A percentile compares a stretch with the other conserved stretches of the same genome.
Conservation (phyloP, 2,329 filamentous ascomycete species). For the Hymenoscyphus linearis region DNA sequence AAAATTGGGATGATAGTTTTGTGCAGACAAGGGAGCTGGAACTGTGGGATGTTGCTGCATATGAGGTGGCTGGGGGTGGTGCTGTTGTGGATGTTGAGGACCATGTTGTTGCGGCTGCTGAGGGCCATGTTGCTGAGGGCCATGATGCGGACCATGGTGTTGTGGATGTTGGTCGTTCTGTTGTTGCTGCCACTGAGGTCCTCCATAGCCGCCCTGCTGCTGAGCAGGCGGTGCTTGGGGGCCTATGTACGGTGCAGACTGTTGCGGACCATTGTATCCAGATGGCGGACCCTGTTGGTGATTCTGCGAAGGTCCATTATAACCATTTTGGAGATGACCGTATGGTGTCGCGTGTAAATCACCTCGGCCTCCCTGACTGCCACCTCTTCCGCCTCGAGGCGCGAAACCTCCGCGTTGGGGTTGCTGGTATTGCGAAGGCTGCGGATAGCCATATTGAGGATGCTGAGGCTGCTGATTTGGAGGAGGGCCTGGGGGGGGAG, state of each 20-base stretch:
- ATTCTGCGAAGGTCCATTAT: conserved; percentile 21
- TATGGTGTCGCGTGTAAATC: conserved; percentile 28
- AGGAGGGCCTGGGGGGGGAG: conserved; percentile 30
- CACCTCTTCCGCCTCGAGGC: conserved; percentile 29
- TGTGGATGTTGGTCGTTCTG: conserved; percentile 15
- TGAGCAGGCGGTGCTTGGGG: conserved; percentile 25
- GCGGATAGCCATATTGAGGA: conserved; percentile 12
- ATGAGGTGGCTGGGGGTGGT: conserved; percentile 30
- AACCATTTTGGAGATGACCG: conserved; percentile 24
- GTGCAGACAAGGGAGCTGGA: conserved; percentile 42
- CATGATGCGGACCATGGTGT: conserved; percentile 9
- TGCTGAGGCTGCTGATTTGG: conserved; percentile 17
- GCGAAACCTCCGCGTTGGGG: conserved; percentile 28
- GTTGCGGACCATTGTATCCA: conserved; percentile 28
- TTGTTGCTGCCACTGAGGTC: conserved; percentile 28
- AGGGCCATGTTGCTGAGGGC: conserved; percentile 17
- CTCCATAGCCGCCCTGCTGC: conserved; percentile 17
- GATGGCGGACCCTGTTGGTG: conserved; percentile 19
- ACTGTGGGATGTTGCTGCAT: conserved; percentile 30
- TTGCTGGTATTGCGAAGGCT: conserved; percentile 22
- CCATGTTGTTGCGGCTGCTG: conserved; percentile 23
- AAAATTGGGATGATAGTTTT: conserved; percentile 56
- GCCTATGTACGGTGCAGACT: conserved; percentile 30
- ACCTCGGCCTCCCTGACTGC: conserved; percentile 27
- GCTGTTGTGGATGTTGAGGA: conserved; percentile 8